These are phyloP conservation scores for Thielaviopsis cerberus DNA, from an alignment of 2,329 filamentous ascomycete genomes.

Conservation along the genomic window DNA sequence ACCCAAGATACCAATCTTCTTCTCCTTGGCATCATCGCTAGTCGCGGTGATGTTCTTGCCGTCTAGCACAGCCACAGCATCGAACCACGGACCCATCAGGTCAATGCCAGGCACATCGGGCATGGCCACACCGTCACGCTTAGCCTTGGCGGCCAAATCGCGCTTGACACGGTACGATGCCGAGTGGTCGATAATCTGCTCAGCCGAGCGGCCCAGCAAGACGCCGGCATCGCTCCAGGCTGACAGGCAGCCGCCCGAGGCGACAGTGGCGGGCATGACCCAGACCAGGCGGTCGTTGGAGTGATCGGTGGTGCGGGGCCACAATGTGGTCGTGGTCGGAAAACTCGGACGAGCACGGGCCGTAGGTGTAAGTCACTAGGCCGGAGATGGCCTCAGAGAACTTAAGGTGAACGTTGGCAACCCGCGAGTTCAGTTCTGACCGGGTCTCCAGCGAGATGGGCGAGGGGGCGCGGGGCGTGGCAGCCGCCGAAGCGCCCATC, in stretches of 20 bases:
- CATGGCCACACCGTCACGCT: slow-evolving; percentile 24
- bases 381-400: slow-evolving; percentile 12
- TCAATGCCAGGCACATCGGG: slow-evolving; percentile 21
- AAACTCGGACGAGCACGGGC: slow-evolving; percentile 13
- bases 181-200: slow-evolving; percentile 13
- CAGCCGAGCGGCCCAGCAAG: slow-evolving; percentile 18
- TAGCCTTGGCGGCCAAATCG: slow-evolving; percentile 14
- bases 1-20: slow-evolving; percentile 43
- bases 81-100: slow-evolving; percentile 40
- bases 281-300: slow-evolving; percentile 14
- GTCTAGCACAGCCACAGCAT: slow-evolving; percentile 40
- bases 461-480: slow-evolving; percentile 2
- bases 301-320: slow-evolving; percentile 13
- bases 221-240: slow-evolving; percentile 20
- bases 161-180: slow-evolving; percentile 3
- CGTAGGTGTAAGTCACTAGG: slow-evolving; percentile 13
- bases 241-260: slow-evolving; percentile 23
- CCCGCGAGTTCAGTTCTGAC: slow-evolving; percentile 7
- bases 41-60: slow-evolving; percentile 23
- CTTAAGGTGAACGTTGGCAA: slow-evolving; percentile 14
- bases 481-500: slow-evolving; percentile 7
- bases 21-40: slow-evolving; percentile 37
- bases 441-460: slow-evolving; percentile 11
- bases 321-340: slow-evolving; percentile 13
- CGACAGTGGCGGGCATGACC: slow-evolving; percentile 13